Evolutionary conservation across 768 basidiomycete species (phyloP).

Genomic region (Termitomyces sp.): DNA sequence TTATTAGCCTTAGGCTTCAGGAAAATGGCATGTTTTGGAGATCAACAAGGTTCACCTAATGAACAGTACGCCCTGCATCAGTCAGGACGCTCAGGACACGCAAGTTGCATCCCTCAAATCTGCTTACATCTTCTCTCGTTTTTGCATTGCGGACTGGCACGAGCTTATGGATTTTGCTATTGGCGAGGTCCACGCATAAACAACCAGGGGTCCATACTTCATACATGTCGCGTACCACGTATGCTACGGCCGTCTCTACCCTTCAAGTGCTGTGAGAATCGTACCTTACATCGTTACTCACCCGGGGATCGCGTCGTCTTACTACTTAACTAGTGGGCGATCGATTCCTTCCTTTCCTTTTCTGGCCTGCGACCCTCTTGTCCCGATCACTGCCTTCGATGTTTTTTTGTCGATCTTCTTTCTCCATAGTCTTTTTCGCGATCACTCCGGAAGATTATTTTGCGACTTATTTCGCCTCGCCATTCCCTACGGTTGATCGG

Average conservation of each 20-base stretch:
- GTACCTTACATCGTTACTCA: no score
- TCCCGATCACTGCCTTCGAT: constrained; percentile 7
- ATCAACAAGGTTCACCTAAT: not conserved
- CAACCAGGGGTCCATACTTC: no score
- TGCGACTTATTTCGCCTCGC: constrained; percentile 19
- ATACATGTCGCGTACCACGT: no score
- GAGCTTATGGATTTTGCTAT: no score
- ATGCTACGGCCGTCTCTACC: no score
- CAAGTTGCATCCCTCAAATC: not conserved
- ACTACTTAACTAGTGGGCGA: not conserved
- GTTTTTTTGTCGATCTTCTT: not conserved
- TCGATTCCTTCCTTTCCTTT: not conserved
- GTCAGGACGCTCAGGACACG: not conserved
- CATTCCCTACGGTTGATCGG: constrained; percentile 29
- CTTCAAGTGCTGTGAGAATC: no score
- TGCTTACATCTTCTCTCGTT: not conserved
- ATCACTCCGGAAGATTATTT: constrained; percentile 25
- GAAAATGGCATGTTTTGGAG: not conserved
- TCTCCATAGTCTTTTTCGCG: constrained; percentile 16
- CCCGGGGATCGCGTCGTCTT: not conserved
- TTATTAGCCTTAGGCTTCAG: not conserved
- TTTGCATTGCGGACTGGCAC: not conserved
- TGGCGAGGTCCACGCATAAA: no score
- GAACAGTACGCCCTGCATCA: not conserved
- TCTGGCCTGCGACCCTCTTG: not conserved